Evolutionary conservation across 148 eudicot species (phyloP), one percentile per base, ranked within the genome.

Genomic region (Persicaria maculosa): DNA sequence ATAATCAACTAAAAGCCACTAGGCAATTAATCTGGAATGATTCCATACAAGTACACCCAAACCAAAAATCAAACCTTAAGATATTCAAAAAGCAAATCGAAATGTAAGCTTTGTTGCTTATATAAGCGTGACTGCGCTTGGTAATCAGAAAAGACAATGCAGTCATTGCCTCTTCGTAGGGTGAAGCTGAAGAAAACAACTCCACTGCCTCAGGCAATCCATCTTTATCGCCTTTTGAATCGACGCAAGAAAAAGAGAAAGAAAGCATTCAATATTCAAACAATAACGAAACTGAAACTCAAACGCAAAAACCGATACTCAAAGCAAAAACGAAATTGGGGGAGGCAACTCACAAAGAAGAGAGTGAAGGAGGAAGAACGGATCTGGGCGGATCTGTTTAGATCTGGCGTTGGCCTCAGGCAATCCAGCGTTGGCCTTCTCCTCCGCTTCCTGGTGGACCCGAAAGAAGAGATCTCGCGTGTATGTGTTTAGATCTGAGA

Each of bases 61-160:
- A 40, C 1, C 45, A 25, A 14, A 7, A 40, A 40, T 11, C 45
- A 15, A 68, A 91, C 98, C 93, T 88, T 82, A 44, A 93, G 48
- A 72, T 93, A 93, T 74, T 93, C 93, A 75, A 83, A 88, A 53
- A 91, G 82, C 9, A 88, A 73, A 75, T 92, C 91, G 74, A 88
- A 93, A 4, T 87, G 86, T 58, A 88, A 88, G 43, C 97, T 40
- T 77, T 77, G 76, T 88, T 90, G 78, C 84, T 89, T 78, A 85
- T 86, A 78, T 91, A 90, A 50, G 91, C 93, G 15, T 97, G 97
- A 76, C 80, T 90, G 9, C 93, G 91, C 31, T 89, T 87, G 0
- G 95, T 89, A 50, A 93, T 93, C 77, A 93, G 82, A 48, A 95
- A 91, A 0, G 98, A 89, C 70, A 93, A 80, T 11, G 91, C 91